phyloP scores from a whole-genome alignment of 148 eudicot species.

The Nyssa sinensis region DNA sequence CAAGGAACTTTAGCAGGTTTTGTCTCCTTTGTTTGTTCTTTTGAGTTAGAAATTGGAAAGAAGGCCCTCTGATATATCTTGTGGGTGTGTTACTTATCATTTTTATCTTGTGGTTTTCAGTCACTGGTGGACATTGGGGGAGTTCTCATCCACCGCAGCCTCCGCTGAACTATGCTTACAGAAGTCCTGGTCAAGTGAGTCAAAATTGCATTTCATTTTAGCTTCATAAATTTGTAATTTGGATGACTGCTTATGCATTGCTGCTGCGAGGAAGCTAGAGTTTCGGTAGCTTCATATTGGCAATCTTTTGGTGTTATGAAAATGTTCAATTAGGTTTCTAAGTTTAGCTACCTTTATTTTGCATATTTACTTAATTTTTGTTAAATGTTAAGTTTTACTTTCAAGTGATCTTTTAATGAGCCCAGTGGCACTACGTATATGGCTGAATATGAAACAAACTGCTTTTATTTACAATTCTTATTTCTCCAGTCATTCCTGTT shows the following conservation, averaged over 20 bases:
- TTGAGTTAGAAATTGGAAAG: no score
- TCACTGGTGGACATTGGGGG: not conserved
- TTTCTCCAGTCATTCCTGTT: not conserved
- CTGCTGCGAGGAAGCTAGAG: no score
- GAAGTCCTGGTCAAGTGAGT: slow-evolving; percentile 18
- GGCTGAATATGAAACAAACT: not conserved
- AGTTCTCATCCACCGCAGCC: no score
- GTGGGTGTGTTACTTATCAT: not conserved
- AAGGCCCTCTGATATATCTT: not conserved
- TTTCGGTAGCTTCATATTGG: no score
- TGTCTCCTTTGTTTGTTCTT: not conserved
- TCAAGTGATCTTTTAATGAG: not conserved
- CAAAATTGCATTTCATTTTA: not conserved
- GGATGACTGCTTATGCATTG: no score
- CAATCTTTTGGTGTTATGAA: no score
- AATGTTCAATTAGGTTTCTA: no score
- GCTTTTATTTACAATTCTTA: not conserved
- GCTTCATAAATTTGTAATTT: no score
- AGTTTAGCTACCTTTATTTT: not conserved
- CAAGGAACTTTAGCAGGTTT: no score
- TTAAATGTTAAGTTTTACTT: no score
- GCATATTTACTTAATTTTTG: not conserved
- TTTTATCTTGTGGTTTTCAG: slow-evolving; percentile 10
- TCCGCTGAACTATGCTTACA: no score
- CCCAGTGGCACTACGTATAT: no score